Conservation (phyloP, 1,139 yeast species). For the Debaryomycetaceae sp. region DNA sequence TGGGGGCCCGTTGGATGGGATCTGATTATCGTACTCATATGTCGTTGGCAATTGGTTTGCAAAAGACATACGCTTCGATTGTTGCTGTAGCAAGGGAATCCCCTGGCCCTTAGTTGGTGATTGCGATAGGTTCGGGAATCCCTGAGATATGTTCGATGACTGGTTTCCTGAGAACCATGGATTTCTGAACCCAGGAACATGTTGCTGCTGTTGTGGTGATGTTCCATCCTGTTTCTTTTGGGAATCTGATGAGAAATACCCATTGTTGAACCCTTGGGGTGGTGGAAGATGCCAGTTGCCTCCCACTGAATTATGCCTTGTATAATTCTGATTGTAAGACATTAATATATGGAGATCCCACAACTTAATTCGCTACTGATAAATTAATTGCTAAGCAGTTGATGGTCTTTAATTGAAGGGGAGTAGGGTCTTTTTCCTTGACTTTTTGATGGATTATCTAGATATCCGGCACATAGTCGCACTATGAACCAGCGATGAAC, state of each 20-base stretch:
- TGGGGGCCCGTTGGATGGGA: conserved; percentile 22
- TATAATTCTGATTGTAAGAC: conserved; percentile 25
- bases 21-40: conserved; percentile 38
- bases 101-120: conserved; percentile 28
- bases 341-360: conserved; percentile 8
- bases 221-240: conserved; percentile 9
- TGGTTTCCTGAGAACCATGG: conserved; percentile 42
- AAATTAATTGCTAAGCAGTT: too few species aligned
- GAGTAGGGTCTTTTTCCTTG: background rate
- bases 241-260: conserved; percentile 2
- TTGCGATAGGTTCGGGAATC: conserved; percentile 16
- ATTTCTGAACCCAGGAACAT: conserved; percentile 38
- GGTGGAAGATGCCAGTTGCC: conserved; percentile 42
- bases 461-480: background rate
- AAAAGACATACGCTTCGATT: conserved; percentile 36
- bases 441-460: background rate
- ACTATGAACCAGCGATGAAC: background rate
- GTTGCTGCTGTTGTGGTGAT: conserved; percentile 13
- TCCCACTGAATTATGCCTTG: conserved; percentile 42
- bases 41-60: conserved; percentile 52
- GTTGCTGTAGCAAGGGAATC: conserved; percentile 27
- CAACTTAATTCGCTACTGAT: too few species aligned
- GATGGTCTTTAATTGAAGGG: too few species aligned
- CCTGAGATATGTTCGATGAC: conserved; percentile 8
- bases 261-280: conserved; percentile 17